Percentiles rank a stretch among this genome's conserved stretches.
Evolutionary conservation across 257 asterid genomes (phyloP).

Genomic region (Solanum gracilifrons): DNA sequence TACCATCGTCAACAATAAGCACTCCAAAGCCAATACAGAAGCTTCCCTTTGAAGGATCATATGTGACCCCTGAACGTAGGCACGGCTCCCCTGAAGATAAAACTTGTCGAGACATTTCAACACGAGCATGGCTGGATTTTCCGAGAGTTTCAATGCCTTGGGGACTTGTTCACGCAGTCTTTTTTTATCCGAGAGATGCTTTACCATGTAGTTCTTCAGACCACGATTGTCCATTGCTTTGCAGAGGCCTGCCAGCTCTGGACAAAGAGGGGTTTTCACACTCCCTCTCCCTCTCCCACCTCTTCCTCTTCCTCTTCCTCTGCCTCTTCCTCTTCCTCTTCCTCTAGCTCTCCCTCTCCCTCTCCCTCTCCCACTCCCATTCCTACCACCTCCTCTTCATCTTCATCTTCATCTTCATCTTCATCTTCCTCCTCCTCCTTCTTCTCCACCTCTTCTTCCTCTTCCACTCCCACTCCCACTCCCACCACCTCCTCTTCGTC

Average conservation of each 20-base stretch:
- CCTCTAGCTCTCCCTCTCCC: too few species aligned
- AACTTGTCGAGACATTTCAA: slow-evolving; percentile 61
- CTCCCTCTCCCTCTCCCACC: background rate
- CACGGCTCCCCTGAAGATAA: slow-evolving; percentile 55
- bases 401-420: accelerated
- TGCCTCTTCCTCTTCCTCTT: background rate
- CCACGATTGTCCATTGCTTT: slow-evolving; percentile 43
- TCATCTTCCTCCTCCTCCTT: too few species aligned
- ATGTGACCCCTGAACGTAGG: background rate
- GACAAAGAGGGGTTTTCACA: background rate
- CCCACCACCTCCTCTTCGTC: background rate
- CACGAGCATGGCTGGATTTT: slow-evolving; percentile 44
- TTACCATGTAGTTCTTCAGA: slow-evolving; percentile 32
- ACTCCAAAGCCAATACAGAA: slow-evolving; percentile 59
- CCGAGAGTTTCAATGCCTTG: slow-evolving; percentile 45
- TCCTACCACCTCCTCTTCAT: background rate
- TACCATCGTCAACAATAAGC: slow-evolving; percentile 44
- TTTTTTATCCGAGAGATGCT: slow-evolving; percentile 17
- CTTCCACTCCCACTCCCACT: background rate
- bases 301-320: background rate
- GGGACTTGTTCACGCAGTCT: slow-evolving; percentile 62
- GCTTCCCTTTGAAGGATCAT: slow-evolving; percentile 32
- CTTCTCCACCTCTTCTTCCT: too few species aligned
- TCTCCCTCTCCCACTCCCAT: background rate
- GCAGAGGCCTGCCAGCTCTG: slow-evolving; percentile 52